A percentile compares a stretch with the other conserved stretches of the same genome.
Conservation (phyloP, 306 rosid species). For the Myrica gale region DNA sequence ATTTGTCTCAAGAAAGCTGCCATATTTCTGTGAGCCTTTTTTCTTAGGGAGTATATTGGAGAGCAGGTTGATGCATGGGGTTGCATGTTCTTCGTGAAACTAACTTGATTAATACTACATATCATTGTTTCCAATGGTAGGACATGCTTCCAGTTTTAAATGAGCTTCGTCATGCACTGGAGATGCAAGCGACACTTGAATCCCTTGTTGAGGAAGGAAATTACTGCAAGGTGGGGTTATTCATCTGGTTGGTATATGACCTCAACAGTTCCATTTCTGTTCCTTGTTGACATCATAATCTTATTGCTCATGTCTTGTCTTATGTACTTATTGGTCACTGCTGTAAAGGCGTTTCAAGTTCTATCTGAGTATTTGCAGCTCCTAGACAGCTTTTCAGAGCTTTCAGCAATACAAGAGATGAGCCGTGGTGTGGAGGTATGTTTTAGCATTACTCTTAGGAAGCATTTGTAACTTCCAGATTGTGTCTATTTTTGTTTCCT, state of each 20-base stretch:
- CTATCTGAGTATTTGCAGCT: constrained; percentile 92
- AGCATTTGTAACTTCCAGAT: constrained; percentile 11
- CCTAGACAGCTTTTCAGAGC: constrained; percentile 82
- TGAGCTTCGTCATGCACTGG: constrained; percentile 76
- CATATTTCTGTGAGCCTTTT: background rate
- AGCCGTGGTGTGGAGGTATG: constrained; percentile 87
- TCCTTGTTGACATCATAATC: constrained; percentile 19
- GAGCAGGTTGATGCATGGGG: constrained; percentile 10
- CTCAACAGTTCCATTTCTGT: constrained; percentile 8
- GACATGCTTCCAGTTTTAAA: constrained; percentile 79
- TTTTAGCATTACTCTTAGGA: constrained; percentile 27
- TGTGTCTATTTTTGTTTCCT: constrained; percentile 2
- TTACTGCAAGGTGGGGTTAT: constrained; percentile 78
- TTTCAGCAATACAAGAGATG: constrained; percentile 92
- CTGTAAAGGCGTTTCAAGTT: constrained; percentile 92
- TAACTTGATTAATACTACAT: constrained; percentile 16
- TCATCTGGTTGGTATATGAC: constrained; percentile 26
- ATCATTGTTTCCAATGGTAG: constrained; percentile 41
- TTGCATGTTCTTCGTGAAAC: constrained; percentile 22
- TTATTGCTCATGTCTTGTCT: constrained; percentile 21
- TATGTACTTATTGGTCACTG: constrained; percentile 25
- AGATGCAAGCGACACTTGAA: constrained; percentile 88
- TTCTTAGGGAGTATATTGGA: background rate
- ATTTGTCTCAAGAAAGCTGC: constrained; percentile 1
- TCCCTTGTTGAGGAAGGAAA: constrained; percentile 84